These are phyloP conservation scores for Colletotrichum liriopes DNA, from an alignment of 2,329 filamentous ascomycete genomes.

Conservation along the genomic window DNA sequence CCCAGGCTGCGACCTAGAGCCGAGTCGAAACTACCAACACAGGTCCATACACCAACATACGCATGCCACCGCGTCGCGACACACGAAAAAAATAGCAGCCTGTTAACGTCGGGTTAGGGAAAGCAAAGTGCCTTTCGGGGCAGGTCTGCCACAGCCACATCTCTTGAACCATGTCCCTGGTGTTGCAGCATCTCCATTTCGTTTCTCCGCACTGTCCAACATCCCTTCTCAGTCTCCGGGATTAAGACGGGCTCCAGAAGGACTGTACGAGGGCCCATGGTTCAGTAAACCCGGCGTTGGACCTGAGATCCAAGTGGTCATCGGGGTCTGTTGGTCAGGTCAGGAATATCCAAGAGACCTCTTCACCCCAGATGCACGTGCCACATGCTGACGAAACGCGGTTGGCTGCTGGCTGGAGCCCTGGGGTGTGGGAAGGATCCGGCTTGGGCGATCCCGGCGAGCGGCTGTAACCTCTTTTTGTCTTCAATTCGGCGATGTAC, in stretches of 20 bases:
- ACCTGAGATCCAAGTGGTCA: neutral
- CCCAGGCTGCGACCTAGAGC: neutral
- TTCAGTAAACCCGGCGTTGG: neutral
- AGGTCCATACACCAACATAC: neutral
- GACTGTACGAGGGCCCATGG: neutral
- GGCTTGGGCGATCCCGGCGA: conserved; percentile 28
- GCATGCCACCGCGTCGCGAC: neutral
- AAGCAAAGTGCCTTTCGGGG: neutral
- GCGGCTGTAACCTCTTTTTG: neutral
- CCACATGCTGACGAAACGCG: conserved; percentile 34
- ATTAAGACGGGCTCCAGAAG: neutral
- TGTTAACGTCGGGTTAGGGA: neutral
- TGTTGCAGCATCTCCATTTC: neutral
- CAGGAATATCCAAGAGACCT: neutral
- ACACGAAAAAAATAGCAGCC: neutral
- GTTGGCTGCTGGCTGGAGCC: conserved; percentile 15
- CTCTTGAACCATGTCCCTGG: neutral
- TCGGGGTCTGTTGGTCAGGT: neutral
- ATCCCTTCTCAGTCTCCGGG: neutral
- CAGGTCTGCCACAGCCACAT: neutral
- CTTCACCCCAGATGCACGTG: conserved; percentile 8
- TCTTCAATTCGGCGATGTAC: neutral
- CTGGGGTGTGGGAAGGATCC: neutral
- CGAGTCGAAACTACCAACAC: neutral
- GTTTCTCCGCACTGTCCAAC: neutral